Percentiles rank a stretch among this genome's conserved stretches.
phyloP scores from a whole-genome alignment of 805 yeast genomes.

The Sugiyamaella valdiviana region DNA sequence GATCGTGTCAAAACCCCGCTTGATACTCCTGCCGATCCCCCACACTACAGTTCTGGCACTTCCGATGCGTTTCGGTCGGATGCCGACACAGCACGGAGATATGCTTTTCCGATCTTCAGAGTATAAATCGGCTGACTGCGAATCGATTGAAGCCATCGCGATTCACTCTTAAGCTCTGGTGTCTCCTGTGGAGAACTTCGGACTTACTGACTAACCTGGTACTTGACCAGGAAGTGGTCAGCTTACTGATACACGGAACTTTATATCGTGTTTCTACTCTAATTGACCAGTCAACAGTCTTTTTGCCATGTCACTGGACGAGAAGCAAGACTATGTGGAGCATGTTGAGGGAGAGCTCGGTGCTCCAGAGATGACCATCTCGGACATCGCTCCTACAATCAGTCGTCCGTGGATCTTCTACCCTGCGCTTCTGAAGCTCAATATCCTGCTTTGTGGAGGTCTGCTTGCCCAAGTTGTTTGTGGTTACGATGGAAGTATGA shows the following conservation, averaged over 20 bases:
- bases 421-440: slow-evolving; percentile 1
- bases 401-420: slow-evolving; percentile 5
- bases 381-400: slow-evolving; percentile 6
- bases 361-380: not conserved
- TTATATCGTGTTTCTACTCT: no score
- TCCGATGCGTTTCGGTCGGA: not conserved
- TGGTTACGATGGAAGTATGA: slow-evolving; percentile 15
- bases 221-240: no score
- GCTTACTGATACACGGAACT: no score
- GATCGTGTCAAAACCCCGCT: not conserved
- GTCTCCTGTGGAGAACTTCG: no score
- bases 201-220: no score
- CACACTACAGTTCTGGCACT: not conserved
- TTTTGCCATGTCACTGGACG: not conserved
- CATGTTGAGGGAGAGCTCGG: not conserved
- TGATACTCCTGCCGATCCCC: not conserved
- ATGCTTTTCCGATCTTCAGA: no score
- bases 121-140: no score
- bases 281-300: no score
- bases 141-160: no score
- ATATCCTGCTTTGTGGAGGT: slow-evolving; percentile 2
- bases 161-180: no score
- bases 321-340: not conserved
- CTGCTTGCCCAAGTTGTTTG: slow-evolving; percentile 10
- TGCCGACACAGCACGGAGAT: no score